Evolutionary conservation across 495 filamentous ascomycete genomes (phyloP).

Genomic region (Tuber magnatum): DNA sequence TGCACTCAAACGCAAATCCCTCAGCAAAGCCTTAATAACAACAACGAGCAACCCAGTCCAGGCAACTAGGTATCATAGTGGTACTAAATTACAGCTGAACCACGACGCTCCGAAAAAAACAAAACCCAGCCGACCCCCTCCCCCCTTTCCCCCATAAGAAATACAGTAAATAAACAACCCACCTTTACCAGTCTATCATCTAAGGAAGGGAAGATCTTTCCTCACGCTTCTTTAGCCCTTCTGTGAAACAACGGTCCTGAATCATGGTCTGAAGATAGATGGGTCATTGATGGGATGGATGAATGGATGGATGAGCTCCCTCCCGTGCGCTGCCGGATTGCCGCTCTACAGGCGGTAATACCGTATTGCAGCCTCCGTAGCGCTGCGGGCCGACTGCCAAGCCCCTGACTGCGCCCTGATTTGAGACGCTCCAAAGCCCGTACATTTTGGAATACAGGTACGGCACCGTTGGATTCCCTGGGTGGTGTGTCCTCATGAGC

Average conservation of each 20-base stretch:
- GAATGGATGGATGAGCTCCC: background rate
- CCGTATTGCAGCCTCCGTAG: background rate
- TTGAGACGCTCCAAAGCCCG: background rate
- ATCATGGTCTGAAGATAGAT: background rate
- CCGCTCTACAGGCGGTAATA: background rate
- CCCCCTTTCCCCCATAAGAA: background rate
- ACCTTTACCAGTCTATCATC: background rate
- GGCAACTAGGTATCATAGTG: background rate
- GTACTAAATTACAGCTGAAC: background rate
- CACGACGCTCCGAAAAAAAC: background rate
- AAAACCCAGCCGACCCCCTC: background rate
- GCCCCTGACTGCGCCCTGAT: background rate
- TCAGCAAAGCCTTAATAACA: background rate
- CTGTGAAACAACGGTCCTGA: background rate
- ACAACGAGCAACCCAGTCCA: background rate
- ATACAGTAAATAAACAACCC: background rate
- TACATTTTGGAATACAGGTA: background rate
- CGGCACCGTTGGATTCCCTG: background rate
- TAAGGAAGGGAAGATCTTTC: background rate
- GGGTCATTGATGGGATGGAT: background rate
- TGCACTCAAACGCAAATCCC: background rate
- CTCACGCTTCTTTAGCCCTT: background rate
- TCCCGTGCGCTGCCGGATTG: background rate
- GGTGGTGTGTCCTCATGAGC: background rate
- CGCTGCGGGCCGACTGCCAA: background rate